Base-by-base conservation (phyloP, 2,329 filamentous ascomycete genomes). In the Nigrograna mackinnonii region DNA sequence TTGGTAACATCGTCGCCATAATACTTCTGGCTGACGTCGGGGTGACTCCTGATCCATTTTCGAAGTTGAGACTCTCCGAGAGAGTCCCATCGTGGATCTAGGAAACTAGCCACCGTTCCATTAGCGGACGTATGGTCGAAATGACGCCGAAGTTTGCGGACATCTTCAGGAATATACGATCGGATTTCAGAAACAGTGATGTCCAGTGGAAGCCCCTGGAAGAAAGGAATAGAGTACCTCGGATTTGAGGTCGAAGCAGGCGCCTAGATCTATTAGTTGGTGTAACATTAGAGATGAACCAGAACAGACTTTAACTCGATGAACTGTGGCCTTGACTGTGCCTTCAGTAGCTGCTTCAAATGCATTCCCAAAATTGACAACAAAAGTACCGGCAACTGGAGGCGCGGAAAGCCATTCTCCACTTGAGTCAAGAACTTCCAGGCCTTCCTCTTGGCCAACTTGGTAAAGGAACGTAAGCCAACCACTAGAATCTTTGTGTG, bases 391-490 rank as follows among this genome's bases (percentile, higher is more conserved):
- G 0, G 68, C 62, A 1, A 81, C 57, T 0, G 69, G 71, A 0
- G 73, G 74, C 5, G 76, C 77, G 24, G 76, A 67, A 17, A 82
- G 60, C 80, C 79, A 82, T 2, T 58, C 47, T 1, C 76, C 77
- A 0, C 56, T 54, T 30, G 70, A 68, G 44, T 75, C 75, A 13
- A 83, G 70, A 1, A 76, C 77, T 52, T 82, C 75, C 0, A 82
- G 64, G 0, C 79, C 76, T 28, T 71, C 65, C 3, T 79, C 75
- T 3, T 76, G 72, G 0, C 77, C 80, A 5, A 80, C 78, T 57
- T 85, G 83, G 1, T 82, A 74, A 3, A 85, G 72, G 47, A 85
- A 84, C 0, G 82, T 85, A 69, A 82, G 80, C 79, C 80, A 84
- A 3, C 81, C 81, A 0, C 79, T 83, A 0, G 77, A 83, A 57